Base-by-base conservation (phyloP, 1,284 basidiomycete species). In the Sutorius eximius region DNA sequence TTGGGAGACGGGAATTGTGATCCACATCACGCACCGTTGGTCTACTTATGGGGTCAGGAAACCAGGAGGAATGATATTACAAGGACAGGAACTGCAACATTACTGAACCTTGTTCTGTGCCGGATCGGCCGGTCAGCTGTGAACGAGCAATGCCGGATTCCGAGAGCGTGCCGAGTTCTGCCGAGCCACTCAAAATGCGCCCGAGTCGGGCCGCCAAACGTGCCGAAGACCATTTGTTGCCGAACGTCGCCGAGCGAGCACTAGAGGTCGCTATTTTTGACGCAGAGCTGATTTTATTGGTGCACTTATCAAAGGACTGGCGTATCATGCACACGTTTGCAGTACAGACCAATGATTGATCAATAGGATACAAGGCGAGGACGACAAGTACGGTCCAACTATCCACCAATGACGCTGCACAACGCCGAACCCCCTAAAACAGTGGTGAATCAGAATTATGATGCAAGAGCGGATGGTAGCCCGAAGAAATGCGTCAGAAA, bases 401-500 rank as follows among this genome's bases (percentile, higher is more conserved):
- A 33, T 43, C 43, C 16, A 43, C 55, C n/a, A 9, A 46, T 34
- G 18, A 18, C 16, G 51, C 5, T 6, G 20, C 13, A 32, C 15
- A 33, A 5, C 15, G 33, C 24, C n/a, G 42, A 29, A 45, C 4
- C 22, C 7, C 18, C 56, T 57, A 29, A 22, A 3, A 45, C 1
- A 48, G 38, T 12, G 45, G 3, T 4, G 12, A 37, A 43, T 71
- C 37, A 67, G 64, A 16, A 48, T 15, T 3, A 1, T 5, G 6
- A 2, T 48, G 13, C 20, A 34, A 5, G 4, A 34, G 13, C 13
- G 6, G 7, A 49, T 20, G n/a, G 42, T 1, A 18, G 5, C 11
- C 30, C 5, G 41, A 22, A 29, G 9, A 51, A 57, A 46, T 27
- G 6, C 37, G 66, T 87, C 86, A 87, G 84, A 73, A 62, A 74